These are phyloP conservation scores for Haematococcus lacustris DNA, from an alignment of 139 green algal genomes.

Conservation along the genomic window DNA sequence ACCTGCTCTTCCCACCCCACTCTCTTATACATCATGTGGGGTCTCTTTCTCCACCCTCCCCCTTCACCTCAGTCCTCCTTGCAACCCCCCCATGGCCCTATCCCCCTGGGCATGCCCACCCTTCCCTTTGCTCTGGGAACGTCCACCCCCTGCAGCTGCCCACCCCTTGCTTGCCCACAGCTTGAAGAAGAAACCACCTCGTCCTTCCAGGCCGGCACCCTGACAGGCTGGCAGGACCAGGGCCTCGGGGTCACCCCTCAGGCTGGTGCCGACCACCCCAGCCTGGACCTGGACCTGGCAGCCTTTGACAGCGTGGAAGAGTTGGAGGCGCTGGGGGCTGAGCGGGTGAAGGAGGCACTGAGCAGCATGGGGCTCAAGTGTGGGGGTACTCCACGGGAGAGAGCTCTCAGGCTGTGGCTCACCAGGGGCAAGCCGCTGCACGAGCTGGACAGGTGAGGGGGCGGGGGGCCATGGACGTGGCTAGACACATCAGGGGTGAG, in stretches of 20 bases:
- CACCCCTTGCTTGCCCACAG: constrained; percentile 18
- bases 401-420: constrained; percentile 77
- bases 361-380: constrained; percentile 79
- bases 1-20: no score
- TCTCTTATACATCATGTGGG: no score
- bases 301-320: constrained; percentile 77
- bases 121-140: no score
- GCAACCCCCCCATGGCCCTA: no score
- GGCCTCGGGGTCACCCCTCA: constrained; percentile 1
- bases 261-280: no score
- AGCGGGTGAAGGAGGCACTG: constrained; percentile 77
- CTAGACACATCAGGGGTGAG: no score
- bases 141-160: no score
- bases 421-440: constrained; percentile 51
- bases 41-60: no score
- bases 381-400: constrained; percentile 81
- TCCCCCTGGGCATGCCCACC: no score
- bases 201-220: constrained; percentile 57
- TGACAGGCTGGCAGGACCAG: constrained; percentile 51
- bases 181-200: constrained; percentile 64
- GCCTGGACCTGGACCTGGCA: constrained; percentile 52
- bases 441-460: constrained; percentile 55
- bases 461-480: no score
- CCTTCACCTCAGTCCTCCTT: no score
- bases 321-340: constrained; percentile 66